These are phyloP conservation scores for Brassica rapa DNA, from an alignment of 345 rosid species.

Conservation along the genomic window DNA sequence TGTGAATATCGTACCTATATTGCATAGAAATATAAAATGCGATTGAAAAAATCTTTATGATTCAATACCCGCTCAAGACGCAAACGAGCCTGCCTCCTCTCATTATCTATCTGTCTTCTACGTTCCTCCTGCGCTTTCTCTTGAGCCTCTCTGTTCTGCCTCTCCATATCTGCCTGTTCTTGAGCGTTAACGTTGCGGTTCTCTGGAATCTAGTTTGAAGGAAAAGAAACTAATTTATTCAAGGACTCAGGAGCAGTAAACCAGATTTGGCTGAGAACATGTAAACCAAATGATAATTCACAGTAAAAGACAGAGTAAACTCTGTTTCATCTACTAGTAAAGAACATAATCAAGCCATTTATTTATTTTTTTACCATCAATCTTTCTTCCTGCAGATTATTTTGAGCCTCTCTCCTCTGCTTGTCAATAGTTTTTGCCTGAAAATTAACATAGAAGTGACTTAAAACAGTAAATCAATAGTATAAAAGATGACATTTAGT, in stretches of 20 bases:
- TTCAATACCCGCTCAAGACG: neutral
- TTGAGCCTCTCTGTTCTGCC: neutral
- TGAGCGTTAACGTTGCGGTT: neutral
- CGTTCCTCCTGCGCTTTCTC: neutral
- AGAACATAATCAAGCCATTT: neutral
- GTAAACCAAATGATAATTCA: neutral
- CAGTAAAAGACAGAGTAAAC: neutral
- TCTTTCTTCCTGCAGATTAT: neutral
- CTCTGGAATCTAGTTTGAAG: neutral
- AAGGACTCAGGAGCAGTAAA: neutral
- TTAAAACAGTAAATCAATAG: neutral
- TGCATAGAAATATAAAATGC: neutral
- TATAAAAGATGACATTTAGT: neutral
- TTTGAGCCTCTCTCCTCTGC: neutral
- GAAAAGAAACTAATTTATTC: neutral
- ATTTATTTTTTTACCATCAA: neutral
- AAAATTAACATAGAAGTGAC: neutral
- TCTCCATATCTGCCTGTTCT: neutral
- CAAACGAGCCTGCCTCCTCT: neutral
- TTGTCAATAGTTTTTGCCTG: neutral
- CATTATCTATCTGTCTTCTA: neutral
- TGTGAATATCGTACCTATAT: neutral
- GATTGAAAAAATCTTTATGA: neutral
- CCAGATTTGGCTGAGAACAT: neutral
- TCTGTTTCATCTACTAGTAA: neutral